A percentile compares a stretch with the other conserved stretches of the same genome.
These are phyloP conservation scores for Cryphonectria naterciae DNA, from an alignment of 2,329 filamentous ascomycete genomes.

Conservation along the genomic window DNA sequence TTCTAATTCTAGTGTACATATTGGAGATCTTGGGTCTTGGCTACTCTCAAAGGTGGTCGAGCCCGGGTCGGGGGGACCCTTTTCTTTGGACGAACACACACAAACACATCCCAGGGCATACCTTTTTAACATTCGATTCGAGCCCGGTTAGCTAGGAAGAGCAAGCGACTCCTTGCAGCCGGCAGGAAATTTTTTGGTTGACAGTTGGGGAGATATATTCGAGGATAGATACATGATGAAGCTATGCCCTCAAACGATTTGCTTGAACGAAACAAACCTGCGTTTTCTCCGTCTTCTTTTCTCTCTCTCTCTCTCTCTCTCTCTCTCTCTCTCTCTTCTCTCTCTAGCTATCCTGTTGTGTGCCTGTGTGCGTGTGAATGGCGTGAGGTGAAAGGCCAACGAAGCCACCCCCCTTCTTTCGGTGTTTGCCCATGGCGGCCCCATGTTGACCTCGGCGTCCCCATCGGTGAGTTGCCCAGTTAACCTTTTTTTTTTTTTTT, in stretches of 20 bases:
- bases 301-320: background rate
- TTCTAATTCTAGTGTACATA: constrained; percentile 18
- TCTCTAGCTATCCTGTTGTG: background rate
- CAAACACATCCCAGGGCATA: background rate
- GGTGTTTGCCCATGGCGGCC: background rate
- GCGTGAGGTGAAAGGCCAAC: background rate
- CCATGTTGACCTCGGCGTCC: background rate
- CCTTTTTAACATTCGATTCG: constrained; percentile 10
- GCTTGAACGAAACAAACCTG: background rate
- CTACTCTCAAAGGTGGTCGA: background rate
- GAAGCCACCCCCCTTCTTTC: background rate
- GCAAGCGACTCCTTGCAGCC: constrained; percentile 1
- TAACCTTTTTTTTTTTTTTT: background rate
- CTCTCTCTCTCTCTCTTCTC: background rate
- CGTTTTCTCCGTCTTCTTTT: background rate
- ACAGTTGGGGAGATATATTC: background rate
- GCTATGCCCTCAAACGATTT: constrained; percentile 15
- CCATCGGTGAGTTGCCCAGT: background rate
- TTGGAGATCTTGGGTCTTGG: constrained; percentile 13
- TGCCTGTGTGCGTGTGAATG: background rate
- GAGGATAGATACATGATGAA: constrained; percentile 16
- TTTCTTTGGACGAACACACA: background rate
- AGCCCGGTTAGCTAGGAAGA: background rate
- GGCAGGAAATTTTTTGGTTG: background rate
- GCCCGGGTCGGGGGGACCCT: constrained; percentile 1